Evolutionary conservation across 345 rosid genomes (phyloP).

Genomic region (Brassica nigra): DNA sequence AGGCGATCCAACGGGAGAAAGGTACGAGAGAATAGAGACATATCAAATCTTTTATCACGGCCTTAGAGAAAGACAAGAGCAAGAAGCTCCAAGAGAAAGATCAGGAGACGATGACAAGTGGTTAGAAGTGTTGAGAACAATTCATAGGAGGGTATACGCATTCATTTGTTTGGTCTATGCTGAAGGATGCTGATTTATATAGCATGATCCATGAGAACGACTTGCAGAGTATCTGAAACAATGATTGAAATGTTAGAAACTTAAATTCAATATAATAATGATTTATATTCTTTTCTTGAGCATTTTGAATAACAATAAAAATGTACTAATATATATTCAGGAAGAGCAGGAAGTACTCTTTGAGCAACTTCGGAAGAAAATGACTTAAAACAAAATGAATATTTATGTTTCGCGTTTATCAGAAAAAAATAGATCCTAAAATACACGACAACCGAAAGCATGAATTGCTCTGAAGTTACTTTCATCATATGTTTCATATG

Average conservation of each 20-base stretch:
- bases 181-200: too few species aligned
- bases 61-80: slow-evolving; percentile 61
- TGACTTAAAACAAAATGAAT: neutral
- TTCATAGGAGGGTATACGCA: neutral
- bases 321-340: neutral
- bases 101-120: slow-evolving; percentile 39
- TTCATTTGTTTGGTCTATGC: neutral
- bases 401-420: neutral
- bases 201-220: neutral
- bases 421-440: neutral
- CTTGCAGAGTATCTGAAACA: neutral
- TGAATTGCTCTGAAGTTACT: neutral
- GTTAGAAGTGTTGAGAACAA: neutral
- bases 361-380: neutral
- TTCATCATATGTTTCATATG: neutral
- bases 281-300: neutral
- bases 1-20: slow-evolving; percentile 65
- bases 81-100: slow-evolving; percentile 74
- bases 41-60: slow-evolving; percentile 53
- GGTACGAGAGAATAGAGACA: slow-evolving; percentile 74
- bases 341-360: neutral
- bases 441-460: neutral
- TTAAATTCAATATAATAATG: neutral
- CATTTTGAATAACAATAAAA: neutral
- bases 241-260: neutral